Conservation (phyloP, 441 rosid species). For the Hypseocharis bilobata region DNA sequence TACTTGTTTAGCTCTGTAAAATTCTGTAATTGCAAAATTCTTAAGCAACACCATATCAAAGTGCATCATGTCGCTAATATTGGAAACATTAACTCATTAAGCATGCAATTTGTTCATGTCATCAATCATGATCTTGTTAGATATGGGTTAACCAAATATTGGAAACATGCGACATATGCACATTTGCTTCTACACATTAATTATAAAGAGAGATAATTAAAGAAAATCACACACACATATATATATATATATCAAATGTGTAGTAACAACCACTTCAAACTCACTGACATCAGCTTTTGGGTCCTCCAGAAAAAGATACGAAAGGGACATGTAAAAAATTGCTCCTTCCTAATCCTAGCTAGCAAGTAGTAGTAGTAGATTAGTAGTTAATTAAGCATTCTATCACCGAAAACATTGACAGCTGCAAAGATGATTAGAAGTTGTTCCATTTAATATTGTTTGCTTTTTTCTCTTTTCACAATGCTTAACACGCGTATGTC, state of each 20-base stretch:
- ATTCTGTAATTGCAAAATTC: too few species aligned
- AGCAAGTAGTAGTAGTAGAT: too few species aligned
- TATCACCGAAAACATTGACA: neutral
- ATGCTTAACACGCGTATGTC: neutral
- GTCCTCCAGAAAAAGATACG: neutral
- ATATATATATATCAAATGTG: too few species aligned
- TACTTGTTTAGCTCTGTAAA: neutral
- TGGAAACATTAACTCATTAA: neutral
- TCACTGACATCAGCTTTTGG: neutral
- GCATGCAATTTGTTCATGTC: neutral
- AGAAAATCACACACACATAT: too few species aligned
- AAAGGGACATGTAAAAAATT: neutral
- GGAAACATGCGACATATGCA: too few species aligned
- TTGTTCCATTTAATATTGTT: neutral
- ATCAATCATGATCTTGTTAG: neutral
- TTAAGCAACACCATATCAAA: too few species aligned
- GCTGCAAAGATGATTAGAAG: neutral
- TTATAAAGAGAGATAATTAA: too few species aligned
- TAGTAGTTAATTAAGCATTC: too few species aligned
- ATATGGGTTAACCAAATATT: too few species aligned
- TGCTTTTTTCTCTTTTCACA: neutral
- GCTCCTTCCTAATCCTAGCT: neutral
- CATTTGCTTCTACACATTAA: too few species aligned
- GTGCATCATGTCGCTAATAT: neutral
- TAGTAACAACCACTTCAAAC: too few species aligned